Evolutionary conservation across 148 eudicot species (phyloP).

Genomic region (Hydrangea macrophylla): DNA sequence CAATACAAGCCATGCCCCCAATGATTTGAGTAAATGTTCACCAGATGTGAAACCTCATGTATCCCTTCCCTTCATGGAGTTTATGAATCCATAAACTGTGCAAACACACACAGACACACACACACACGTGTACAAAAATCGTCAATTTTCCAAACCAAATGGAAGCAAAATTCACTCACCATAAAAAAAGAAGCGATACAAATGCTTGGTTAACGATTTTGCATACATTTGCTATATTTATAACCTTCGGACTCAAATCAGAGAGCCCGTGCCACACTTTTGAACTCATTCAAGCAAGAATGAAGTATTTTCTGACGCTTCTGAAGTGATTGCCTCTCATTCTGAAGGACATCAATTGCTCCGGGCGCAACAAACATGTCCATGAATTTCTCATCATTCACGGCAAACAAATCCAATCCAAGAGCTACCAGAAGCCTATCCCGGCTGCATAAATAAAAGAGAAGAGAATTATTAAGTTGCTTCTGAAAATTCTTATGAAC

Average conservation of each 20-base stretch:
- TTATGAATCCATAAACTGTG: not conserved
- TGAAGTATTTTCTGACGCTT: slow-evolving; percentile 88
- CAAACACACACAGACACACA: too few species aligned
- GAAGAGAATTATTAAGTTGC: slow-evolving; percentile 1
- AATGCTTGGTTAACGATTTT: not conserved
- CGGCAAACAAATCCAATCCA: slow-evolving; percentile 85
- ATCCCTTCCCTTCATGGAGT: not conserved
- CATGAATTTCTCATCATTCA: slow-evolving; percentile 88
- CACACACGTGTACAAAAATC: not conserved
- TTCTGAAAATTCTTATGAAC: not conserved
- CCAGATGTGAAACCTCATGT: not conserved
- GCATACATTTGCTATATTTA: slow-evolving; percentile 5
- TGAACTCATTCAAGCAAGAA: slow-evolving; percentile 88
- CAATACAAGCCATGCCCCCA: not conserved
- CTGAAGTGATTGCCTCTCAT: slow-evolving; percentile 70
- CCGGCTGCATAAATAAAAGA: slow-evolving; percentile 44
- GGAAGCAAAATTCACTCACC: slow-evolving; percentile 13
- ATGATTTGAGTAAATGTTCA: not conserved
- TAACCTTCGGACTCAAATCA: too few species aligned
- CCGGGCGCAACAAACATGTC: slow-evolving; percentile 99
- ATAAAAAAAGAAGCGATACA: not conserved
- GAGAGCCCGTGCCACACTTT: slow-evolving; percentile 66
- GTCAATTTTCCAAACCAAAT: slow-evolving; percentile 1
- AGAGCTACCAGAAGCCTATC: slow-evolving; percentile 80
- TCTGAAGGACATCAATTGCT: slow-evolving; percentile 73